These are phyloP conservation scores for Prunus salicina DNA, from an alignment of 306 rosid genomes.

Conservation along the genomic window DNA sequence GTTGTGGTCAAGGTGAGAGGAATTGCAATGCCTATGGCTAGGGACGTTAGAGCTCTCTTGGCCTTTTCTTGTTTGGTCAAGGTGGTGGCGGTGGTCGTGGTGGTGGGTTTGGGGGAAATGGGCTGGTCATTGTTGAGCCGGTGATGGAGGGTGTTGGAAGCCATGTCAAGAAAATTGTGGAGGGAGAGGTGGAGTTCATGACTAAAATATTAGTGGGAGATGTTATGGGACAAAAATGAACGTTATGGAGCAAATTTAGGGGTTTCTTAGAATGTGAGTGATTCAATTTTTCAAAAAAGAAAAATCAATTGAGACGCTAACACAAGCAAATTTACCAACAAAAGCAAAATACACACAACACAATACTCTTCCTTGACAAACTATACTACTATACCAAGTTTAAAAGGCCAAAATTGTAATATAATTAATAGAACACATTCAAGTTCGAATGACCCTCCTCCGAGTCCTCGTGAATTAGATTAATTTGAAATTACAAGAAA, in stretches of 20 bases:
- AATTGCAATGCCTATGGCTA: conserved; percentile 39
- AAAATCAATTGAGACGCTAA: too few species aligned
- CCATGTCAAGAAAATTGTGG: background rate
- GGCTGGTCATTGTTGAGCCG: background rate
- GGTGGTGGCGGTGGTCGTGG: conserved; percentile 8
- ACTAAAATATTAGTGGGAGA: background rate
- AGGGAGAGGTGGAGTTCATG: background rate
- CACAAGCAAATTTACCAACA: too few species aligned
- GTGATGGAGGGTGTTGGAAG: conserved; percentile 1
- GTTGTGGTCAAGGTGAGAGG: conserved; percentile 39
- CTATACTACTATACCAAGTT: too few species aligned
- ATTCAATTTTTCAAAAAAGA: too few species aligned
- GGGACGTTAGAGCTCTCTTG: conserved; percentile 46
- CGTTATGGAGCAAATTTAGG: conserved; percentile 47
- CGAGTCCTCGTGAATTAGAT: too few species aligned
- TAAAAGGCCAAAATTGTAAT: too few species aligned
- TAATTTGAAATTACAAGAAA: too few species aligned
- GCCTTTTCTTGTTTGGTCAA: conserved; percentile 36
- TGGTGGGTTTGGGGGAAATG: background rate
- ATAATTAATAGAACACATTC: too few species aligned
- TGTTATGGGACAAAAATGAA: conserved; percentile 17
- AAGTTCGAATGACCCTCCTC: too few species aligned
- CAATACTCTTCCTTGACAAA: too few species aligned
- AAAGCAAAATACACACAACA: too few species aligned
- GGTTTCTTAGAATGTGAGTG: conserved; percentile 14